These are phyloP conservation scores for Termitomyces sp. DNA, from an alignment of 768 basidiomycete genomes.

Conservation along the genomic window DNA sequence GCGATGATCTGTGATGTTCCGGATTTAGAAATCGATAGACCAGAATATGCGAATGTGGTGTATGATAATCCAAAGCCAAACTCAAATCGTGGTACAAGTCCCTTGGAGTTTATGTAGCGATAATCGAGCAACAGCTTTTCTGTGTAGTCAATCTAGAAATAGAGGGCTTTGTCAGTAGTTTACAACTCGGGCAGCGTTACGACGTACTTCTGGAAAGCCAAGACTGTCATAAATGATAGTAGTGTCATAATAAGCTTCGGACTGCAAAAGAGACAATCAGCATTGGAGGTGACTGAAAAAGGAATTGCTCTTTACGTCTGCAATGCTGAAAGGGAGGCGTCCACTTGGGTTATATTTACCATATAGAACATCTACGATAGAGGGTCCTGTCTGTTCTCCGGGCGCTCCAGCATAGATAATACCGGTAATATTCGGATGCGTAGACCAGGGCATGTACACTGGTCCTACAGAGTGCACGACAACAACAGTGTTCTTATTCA, in stretches of 20 bases:
- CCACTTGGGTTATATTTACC: conserved; percentile 74
- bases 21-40: conserved; percentile 32
- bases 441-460: conserved; percentile 64
- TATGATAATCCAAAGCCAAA: conserved; percentile 76
- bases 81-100: conserved; percentile 49
- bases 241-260: conserved; percentile 35
- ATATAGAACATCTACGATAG: conserved; percentile 74
- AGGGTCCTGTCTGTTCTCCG: conserved; percentile 77
- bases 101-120: conserved; percentile 51
- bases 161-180: neutral
- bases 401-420: conserved; percentile 50
- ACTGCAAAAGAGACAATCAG: conserved; percentile 16
- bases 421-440: conserved; percentile 66
- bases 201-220: conserved; percentile 13
- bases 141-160: conserved; percentile 51
- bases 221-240: conserved; percentile 37
- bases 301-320: conserved; percentile 34
- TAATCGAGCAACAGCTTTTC: conserved; percentile 66
- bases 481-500: conserved; percentile 74
- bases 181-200: neutral
- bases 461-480: conserved; percentile 78
- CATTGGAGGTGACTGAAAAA: neutral
- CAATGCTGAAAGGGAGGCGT: conserved; percentile 69
- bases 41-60: conserved; percentile 63
- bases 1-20: conserved; percentile 26